phyloP scores from a whole-genome alignment of 192 early-diverging fungal genomes.

The Coemansia sp. region DNA sequence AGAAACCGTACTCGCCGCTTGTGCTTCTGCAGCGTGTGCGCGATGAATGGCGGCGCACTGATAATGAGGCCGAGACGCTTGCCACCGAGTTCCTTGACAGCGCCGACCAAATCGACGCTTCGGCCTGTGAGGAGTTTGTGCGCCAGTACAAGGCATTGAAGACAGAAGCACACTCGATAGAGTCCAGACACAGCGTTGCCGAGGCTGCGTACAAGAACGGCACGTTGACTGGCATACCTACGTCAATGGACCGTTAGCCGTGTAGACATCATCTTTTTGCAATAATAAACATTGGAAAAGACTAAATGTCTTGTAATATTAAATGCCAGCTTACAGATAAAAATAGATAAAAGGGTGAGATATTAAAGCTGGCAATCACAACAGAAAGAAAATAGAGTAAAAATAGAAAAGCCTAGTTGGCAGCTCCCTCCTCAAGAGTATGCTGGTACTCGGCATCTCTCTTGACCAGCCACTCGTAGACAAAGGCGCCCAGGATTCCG shows the following conservation, averaged over 20 bases:
- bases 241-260: slow-evolving; percentile 40
- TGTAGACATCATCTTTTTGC: too few species aligned
- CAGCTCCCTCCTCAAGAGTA: slow-evolving; percentile 33
- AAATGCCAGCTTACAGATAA: too few species aligned
- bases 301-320: too few species aligned
- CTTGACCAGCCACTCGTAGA: slow-evolving; percentile 61
- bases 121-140: slow-evolving; percentile 54
- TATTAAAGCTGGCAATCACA: too few species aligned
- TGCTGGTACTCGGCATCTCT: slow-evolving; percentile 33
- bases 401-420: not conserved
- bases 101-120: slow-evolving; percentile 9
- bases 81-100: slow-evolving; percentile 18
- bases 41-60: slow-evolving; percentile 18
- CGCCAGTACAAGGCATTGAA: slow-evolving; percentile 39
- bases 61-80: slow-evolving; percentile 31
- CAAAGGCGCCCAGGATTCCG: slow-evolving; percentile 54
- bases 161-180: slow-evolving; percentile 28
- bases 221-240: slow-evolving; percentile 37
- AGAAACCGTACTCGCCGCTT: slow-evolving; percentile 51
- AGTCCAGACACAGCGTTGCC: slow-evolving; percentile 25
- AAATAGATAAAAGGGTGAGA: too few species aligned
- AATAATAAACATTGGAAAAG: too few species aligned
- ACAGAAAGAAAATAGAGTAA: not conserved
- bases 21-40: slow-evolving; percentile 27
- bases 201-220: slow-evolving; percentile 46